Percentiles rank a stretch among this genome's conserved stretches.
These are phyloP conservation scores for Gynandropsis gynandra DNA, from an alignment of 345 rosid species.

Conservation along the genomic window DNA sequence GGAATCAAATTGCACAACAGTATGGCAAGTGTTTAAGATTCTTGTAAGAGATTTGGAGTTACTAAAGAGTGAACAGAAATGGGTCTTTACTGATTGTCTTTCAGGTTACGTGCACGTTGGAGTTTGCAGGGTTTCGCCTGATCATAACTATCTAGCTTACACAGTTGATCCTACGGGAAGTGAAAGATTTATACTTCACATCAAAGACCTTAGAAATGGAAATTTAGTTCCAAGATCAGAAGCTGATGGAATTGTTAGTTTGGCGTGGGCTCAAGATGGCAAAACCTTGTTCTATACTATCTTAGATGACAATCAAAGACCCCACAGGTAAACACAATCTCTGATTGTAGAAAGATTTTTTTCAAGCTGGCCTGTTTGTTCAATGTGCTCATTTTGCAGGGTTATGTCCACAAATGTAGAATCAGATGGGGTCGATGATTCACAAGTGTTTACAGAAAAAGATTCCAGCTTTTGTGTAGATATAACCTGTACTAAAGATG, in stretches of 20 bases:
- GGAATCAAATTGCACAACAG: conserved; percentile 79
- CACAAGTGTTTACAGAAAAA: conserved; percentile 42
- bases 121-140: conserved; percentile 78
- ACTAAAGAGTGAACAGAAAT: background rate
- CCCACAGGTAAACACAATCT: conserved; percentile 46
- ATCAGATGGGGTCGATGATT: conserved; percentile 35
- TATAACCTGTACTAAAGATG: conserved; percentile 88
- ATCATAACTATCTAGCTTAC: conserved; percentile 77
- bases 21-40: conserved; percentile 33
- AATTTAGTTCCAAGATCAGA: conserved; percentile 39
- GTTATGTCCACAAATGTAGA: conserved; percentile 55
- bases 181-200: conserved; percentile 66
- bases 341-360: conserved; percentile 8
- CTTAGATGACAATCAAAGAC: conserved; percentile 59
- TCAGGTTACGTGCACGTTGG: conserved; percentile 86
- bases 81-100: background rate
- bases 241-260: conserved; percentile 61
- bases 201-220: conserved; percentile 65
- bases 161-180: conserved; percentile 61
- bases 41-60: background rate
- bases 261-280: conserved; percentile 90
- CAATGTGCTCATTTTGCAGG: conserved; percentile 32
- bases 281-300: conserved; percentile 59
- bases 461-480: conserved; percentile 80
- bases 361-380: conserved; percentile 13